Evolutionary conservation across 768 basidiomycete species (phyloP).

Genomic region (Mycena crocata): DNA sequence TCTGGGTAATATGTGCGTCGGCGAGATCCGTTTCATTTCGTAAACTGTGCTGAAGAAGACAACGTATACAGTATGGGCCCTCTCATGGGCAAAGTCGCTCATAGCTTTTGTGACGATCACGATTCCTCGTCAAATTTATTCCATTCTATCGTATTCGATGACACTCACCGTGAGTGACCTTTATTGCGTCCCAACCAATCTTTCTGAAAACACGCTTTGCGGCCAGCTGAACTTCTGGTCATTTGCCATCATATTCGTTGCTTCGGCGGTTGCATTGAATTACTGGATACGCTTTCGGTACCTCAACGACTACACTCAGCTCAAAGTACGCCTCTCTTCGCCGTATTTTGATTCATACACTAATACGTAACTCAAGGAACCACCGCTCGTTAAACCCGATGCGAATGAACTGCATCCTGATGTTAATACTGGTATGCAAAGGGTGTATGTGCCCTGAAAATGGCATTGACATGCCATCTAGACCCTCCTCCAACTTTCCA

Average conservation of each 20-base stretch:
- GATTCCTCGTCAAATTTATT: constrained; percentile 82
- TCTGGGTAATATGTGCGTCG: constrained; percentile 84
- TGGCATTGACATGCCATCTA: constrained; percentile 37
- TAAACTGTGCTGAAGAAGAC: constrained; percentile 21
- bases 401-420: constrained; percentile 92
- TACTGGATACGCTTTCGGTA: constrained; percentile 89
- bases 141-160: constrained; percentile 87
- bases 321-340: too few relatives aligned
- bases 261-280: constrained; percentile 75
- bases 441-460: background rate
- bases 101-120: constrained; percentile 87
- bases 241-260: constrained; percentile 80
- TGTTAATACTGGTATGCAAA: constrained; percentile 70
- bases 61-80: constrained; percentile 74
- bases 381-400: constrained; percentile 84
- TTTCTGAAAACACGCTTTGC: constrained; percentile 20
- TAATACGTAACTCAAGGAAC: constrained; percentile 84
- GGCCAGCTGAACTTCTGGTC: constrained; percentile 90
- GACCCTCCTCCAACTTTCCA: constrained; percentile 86
- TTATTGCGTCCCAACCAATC: background rate
- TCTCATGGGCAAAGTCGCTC: constrained; percentile 81
- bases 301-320: constrained; percentile 80
- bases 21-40: constrained; percentile 6
- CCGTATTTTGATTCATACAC: too few relatives aligned
- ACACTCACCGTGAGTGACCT: constrained; percentile 76